Evolutionary conservation across 345 rosid species (phyloP).

Genomic region (Laguncularia racemosa): DNA sequence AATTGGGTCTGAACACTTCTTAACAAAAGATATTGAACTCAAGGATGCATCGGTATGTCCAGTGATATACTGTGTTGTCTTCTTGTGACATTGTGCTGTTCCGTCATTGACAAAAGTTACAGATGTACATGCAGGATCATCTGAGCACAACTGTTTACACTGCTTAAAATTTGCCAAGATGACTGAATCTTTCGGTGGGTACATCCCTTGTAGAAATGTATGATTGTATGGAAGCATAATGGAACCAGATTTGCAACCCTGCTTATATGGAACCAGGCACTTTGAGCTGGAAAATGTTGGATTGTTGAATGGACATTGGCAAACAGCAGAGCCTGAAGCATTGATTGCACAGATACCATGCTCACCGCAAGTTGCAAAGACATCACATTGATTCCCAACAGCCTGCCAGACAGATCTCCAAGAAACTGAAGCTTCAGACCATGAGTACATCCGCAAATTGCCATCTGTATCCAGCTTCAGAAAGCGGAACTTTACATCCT

Average conservation of each 20-base stretch:
- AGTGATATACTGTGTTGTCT: constrained; percentile 42
- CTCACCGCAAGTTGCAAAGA: constrained; percentile 70
- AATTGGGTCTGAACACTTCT: constrained; percentile 57
- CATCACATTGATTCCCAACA: constrained; percentile 75
- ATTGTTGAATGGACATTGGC: constrained; percentile 43
- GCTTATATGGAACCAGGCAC: constrained; percentile 44
- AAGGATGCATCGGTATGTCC: constrained; percentile 65
- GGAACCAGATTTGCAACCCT: constrained; percentile 31
- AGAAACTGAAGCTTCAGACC: constrained; percentile 30
- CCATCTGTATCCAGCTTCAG: constrained; percentile 74
- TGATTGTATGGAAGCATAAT: constrained; percentile 38
- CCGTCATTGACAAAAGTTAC: constrained; percentile 57
- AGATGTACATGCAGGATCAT: constrained; percentile 43
- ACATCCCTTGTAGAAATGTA: constrained; percentile 51
- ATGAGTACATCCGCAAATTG: constrained; percentile 74
- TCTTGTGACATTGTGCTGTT: constrained; percentile 38
- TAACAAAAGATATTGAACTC: constrained; percentile 52
- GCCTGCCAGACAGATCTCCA: constrained; percentile 93
- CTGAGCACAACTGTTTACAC: constrained; percentile 48
- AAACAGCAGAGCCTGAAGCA: constrained; percentile 36
- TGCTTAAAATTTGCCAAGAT: constrained; percentile 30
- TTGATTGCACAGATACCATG: constrained; percentile 56
- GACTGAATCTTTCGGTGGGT: constrained; percentile 51
- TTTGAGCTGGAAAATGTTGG: constrained; percentile 20
- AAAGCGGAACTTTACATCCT: constrained; percentile 42